Evolutionary conservation across 108 stramenopile genomes (phyloP).

Genomic region (Stephanodiscus triporus): DNA sequence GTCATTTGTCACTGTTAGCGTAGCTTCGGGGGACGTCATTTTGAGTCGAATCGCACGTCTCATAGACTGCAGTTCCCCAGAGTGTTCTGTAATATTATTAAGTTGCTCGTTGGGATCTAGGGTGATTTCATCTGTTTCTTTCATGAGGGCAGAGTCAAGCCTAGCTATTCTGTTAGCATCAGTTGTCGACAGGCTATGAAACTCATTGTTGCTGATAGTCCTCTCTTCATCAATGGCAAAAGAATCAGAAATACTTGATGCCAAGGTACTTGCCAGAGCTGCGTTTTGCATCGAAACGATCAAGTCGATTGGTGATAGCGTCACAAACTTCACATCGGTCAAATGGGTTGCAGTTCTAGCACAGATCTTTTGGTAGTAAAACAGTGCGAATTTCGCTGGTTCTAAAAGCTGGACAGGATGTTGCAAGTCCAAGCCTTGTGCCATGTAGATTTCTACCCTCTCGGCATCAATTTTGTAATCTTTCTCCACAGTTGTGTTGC

Average conservation of each 20-base stretch:
- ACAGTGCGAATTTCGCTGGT: slow-evolving; percentile 66
- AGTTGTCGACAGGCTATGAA: slow-evolving; percentile 46
- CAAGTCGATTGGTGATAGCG: slow-evolving; percentile 64
- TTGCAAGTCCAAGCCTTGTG: slow-evolving; percentile 64
- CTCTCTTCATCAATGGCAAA: slow-evolving; percentile 25
- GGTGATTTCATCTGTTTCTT: slow-evolving; percentile 18
- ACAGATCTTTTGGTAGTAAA: slow-evolving; percentile 46
- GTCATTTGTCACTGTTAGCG: slow-evolving; percentile 77
- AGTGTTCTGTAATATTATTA: slow-evolving; percentile 27
- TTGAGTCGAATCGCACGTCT: slow-evolving; percentile 46
- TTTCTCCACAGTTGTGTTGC: slow-evolving; percentile 39
- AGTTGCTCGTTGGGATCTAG: slow-evolving; percentile 14
- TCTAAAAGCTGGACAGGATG: slow-evolving; percentile 84
- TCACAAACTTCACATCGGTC: slow-evolving; percentile 69
- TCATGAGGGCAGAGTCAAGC: slow-evolving; percentile 63
- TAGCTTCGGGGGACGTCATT: slow-evolving; percentile 69
- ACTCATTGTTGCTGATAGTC: slow-evolving; percentile 11
- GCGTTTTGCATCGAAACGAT: slow-evolving; percentile 82
- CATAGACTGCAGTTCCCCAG: slow-evolving; percentile 17
- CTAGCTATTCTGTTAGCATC: slow-evolving; percentile 61
- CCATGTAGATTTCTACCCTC: slow-evolving; percentile 77
- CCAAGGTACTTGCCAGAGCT: slow-evolving; percentile 74
- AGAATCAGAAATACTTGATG: slow-evolving; percentile 60
- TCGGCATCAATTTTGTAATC: slow-evolving; percentile 64
- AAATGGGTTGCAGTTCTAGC: slow-evolving; percentile 23